Conservation (phyloP, 164 flowering plant species). For the Magnolia kwangsiensis region DNA sequence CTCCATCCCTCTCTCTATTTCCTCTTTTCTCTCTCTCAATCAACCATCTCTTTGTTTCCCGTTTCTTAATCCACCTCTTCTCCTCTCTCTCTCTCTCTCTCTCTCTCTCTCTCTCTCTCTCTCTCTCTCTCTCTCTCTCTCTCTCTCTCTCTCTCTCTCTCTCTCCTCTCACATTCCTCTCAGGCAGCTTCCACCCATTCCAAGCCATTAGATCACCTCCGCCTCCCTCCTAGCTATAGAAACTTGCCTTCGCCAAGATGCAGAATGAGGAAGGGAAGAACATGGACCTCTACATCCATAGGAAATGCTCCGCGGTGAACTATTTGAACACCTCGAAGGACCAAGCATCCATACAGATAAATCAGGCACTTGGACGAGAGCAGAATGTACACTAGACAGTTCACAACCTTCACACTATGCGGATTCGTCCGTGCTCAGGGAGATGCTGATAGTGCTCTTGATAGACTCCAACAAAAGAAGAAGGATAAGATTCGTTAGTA, state of each 20-base stretch:
- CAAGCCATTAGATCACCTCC: no score
- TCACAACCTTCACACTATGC: slow-evolving; percentile 68
- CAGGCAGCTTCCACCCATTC: no score
- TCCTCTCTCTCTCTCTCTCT: no score
- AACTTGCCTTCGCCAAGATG: slow-evolving; percentile 47
- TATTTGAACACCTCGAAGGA: slow-evolving; percentile 79
- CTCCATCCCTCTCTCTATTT: no score
- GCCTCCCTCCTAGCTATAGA: no score
- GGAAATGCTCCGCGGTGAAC: slow-evolving; percentile 79
- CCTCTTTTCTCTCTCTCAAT: no score
- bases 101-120: neutral
- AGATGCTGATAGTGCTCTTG: no score
- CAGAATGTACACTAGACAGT: slow-evolving; percentile 58
- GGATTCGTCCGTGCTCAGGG: slow-evolving; percentile 85
- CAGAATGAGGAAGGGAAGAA: slow-evolving; percentile 55
- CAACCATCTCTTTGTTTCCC: no score
- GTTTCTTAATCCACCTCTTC: no score
- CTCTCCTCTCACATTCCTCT: no score
- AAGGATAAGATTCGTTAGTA: no score
- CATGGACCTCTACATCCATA: slow-evolving; percentile 56
- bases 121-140: slow-evolving; percentile 2
- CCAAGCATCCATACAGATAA: slow-evolving; percentile 79
- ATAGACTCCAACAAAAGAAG: no score
- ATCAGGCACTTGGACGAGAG: slow-evolving; percentile 72
- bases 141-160: slow-evolving; percentile 2